These are phyloP conservation scores for Neofusicoccum sp. DNA, from an alignment of 2,329 filamentous ascomycete species.

Conservation along the genomic window DNA sequence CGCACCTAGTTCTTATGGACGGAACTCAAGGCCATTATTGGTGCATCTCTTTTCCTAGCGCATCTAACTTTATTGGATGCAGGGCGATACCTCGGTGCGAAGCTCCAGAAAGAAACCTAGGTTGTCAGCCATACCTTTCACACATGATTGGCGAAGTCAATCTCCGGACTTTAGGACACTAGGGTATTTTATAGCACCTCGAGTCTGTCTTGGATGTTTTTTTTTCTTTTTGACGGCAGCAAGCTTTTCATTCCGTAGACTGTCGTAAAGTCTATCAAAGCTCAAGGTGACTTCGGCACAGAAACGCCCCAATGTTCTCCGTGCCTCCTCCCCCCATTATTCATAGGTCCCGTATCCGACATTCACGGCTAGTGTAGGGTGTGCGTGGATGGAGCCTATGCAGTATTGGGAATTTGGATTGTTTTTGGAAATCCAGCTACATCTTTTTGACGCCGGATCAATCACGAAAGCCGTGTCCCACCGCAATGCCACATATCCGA, in stretches of 20 bases:
- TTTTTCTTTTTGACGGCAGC: conserved; percentile 9
- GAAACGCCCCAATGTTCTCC: conserved; percentile 12
- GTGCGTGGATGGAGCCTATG: conserved; percentile 19
- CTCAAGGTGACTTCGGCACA: conserved; percentile 14
- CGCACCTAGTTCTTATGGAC: too few species aligned
- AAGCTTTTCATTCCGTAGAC: conserved; percentile 21
- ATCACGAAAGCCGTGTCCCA: conserved; percentile 28
- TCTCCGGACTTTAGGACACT: too few species aligned
- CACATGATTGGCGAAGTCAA: too few species aligned
- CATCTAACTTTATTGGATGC: too few species aligned
- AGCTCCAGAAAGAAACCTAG: too few species aligned
- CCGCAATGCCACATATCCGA: conserved; percentile 23
- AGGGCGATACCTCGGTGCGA: too few species aligned
- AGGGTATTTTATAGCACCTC: neutral
- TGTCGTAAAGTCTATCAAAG: conserved; percentile 17
- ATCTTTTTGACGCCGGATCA: conserved; percentile 22
- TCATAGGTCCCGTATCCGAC: conserved; percentile 20
- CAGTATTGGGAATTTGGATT: conserved; percentile 22
- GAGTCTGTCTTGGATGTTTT: neutral
- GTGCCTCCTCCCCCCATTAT: conserved; percentile 7
- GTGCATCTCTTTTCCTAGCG: too few species aligned
- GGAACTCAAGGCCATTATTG: too few species aligned
- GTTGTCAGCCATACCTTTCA: too few species aligned
- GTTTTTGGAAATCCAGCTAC: conserved; percentile 21
- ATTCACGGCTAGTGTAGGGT: conserved; percentile 16